A percentile compares a stretch with the other conserved stretches of the same genome.
These are phyloP conservation scores for Carallia brachiata DNA, from an alignment of 345 rosid genomes.

Conservation along the genomic window DNA sequence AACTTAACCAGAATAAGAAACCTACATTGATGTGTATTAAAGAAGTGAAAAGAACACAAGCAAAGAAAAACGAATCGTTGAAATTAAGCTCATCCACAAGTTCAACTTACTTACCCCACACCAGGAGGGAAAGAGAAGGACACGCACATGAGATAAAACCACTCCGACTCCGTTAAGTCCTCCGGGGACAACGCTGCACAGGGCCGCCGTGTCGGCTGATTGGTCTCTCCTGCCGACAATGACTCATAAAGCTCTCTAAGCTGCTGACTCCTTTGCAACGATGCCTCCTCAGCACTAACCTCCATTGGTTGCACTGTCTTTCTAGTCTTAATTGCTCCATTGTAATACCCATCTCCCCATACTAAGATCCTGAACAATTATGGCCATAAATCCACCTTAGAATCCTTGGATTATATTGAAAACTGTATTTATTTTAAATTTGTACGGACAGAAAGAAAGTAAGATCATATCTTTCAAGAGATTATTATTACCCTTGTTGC, in stretches of 20 bases:
- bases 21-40: constrained; percentile 9
- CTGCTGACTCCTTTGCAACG: constrained; percentile 92
- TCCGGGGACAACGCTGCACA: constrained; percentile 87
- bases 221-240: constrained; percentile 69
- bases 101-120: constrained; percentile 55
- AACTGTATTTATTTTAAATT: too few species aligned
- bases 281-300: constrained; percentile 82
- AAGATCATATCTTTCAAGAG: neutral
- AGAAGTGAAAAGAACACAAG: constrained; percentile 3
- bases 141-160: constrained; percentile 98
- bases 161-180: constrained; percentile 92
- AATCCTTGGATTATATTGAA: too few species aligned
- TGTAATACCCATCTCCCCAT: constrained; percentile 95
- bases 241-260: constrained; percentile 89
- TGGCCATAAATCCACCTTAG: neutral
- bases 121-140: constrained; percentile 88
- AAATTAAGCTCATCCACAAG: neutral
- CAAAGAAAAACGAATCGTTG: neutral
- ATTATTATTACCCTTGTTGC: constrained; percentile 65
- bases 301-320: constrained; percentile 96
- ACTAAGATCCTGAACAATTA: constrained; percentile 50
- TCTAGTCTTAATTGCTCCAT: constrained; percentile 94
- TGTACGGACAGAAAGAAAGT: too few species aligned
- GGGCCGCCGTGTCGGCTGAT: constrained; percentile 68
- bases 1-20: constrained; percentile 22